Base-by-base conservation (phyloP, 805 yeast genomes). In the Zygosaccharomyces kombuchaensis region DNA sequence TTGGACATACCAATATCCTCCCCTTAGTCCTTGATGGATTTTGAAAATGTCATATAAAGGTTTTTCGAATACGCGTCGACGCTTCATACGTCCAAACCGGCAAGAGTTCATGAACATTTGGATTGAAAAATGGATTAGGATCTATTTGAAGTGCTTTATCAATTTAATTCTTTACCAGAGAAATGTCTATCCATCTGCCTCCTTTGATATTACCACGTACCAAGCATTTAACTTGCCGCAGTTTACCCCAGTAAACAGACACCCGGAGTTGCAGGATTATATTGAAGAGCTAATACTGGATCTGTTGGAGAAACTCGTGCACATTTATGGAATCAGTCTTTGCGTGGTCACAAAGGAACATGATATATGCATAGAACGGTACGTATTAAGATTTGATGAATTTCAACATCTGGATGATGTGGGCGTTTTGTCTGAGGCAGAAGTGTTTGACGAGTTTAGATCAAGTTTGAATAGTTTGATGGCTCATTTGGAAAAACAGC, bases 261-360 rank as follows among this genome's bases (percentile, higher is more conserved):
- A 77, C 51, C 79, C 79, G 0, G 67, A 54, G 1, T 68, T 75
- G n/a, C 62, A 61, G 17, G 44, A 54, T 4, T 74, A 74, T 47
- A 54, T 74, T 6, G 68, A 64, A 34, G 63, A 62, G 13, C 53
- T 71, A 12, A 54, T 66, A 1, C 38, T 43, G 2, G 65, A 66
- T 44, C 13, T 63, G 5, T 12, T 65, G 6, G 32, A 42, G 8
- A 64, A 62, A 43, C 26, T 64, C 8, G 29, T 44, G 2, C 58
- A 61, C 36, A 38, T 60, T 1, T 54, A 57, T 40, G 50, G 56
- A 12, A 13, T 64, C 12, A 50, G 53, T 16, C 36, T 64, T 3
- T 58, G 63, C 19, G 50, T 64, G 9, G 37, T 57, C 9, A 53
- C 57, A 32, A 46, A 43, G 19, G 53, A 50, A 21, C 53, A 54